Evolutionary conservation across 2,329 filamentous ascomycete species (phyloP).

Genomic region (Daldinia eschscholtzii): DNA sequence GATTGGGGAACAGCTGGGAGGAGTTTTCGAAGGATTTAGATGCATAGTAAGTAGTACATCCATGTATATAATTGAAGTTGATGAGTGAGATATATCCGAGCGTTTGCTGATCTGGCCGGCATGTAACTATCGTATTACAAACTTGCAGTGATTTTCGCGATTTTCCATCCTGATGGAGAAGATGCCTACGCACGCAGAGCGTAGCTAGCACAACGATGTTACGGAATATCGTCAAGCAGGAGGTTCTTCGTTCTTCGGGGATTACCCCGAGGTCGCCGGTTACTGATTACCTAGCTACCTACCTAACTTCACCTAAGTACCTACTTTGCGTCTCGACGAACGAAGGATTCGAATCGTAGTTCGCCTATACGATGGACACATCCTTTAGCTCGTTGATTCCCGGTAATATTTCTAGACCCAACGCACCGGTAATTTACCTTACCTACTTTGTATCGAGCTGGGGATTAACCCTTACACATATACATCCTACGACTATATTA

Average conservation of each 20-base stretch:
- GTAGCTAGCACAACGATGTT: slow-evolving; percentile 7
- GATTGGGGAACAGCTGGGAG: slow-evolving; percentile 8
- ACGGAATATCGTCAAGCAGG: slow-evolving; percentile 17
- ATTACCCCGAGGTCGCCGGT: slow-evolving; percentile 15
- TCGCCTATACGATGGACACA: slow-evolving; percentile 15
- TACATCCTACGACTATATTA: slow-evolving; percentile 24
- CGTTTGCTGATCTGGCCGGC: slow-evolving; percentile 18
- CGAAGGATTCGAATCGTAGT: slow-evolving; percentile 25
- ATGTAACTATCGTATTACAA: slow-evolving; percentile 16
- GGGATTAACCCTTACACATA: slow-evolving; percentile 15
- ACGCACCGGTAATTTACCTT: slow-evolving; percentile 31
- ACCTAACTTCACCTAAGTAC: not conserved
- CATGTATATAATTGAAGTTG: slow-evolving; percentile 36
- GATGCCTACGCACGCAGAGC: slow-evolving; percentile 6
- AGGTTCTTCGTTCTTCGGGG: slow-evolving; percentile 11
- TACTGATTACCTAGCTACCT: slow-evolving; percentile 1
- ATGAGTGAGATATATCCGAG: slow-evolving; percentile 37
- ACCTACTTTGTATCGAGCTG: slow-evolving; percentile 26
- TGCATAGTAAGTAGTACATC: slow-evolving; percentile 32
- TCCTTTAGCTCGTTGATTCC: slow-evolving; percentile 7
- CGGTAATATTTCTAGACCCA: slow-evolving; percentile 32
- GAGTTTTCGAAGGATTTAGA: slow-evolving; percentile 35
- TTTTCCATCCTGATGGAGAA: slow-evolving; percentile 7
- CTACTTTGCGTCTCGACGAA: slow-evolving; percentile 4
- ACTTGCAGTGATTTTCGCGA: not conserved